Percentiles rank a stretch among this genome's conserved stretches.
These are phyloP conservation scores for Neonectria magnoliae DNA, from an alignment of 2,329 filamentous ascomycete genomes.

Conservation along the genomic window DNA sequence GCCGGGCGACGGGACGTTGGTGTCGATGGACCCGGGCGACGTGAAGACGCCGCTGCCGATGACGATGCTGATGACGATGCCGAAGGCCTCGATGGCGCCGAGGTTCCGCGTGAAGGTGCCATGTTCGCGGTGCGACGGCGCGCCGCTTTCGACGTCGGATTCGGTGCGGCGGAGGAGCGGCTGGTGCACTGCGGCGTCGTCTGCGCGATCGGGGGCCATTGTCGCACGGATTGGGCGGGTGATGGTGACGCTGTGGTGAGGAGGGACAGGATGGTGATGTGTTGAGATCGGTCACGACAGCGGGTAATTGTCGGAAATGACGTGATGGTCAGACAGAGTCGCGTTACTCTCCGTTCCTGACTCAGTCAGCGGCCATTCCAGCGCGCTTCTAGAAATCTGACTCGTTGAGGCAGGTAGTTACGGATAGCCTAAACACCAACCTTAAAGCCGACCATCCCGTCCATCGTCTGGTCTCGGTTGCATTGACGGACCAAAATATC, in stretches of 20 bases:
- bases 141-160: slow-evolving; percentile 1
- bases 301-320: slow-evolving; percentile 39
- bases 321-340: slow-evolving; percentile 6
- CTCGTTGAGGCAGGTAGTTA: neutral
- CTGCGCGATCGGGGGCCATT: slow-evolving; percentile 26
- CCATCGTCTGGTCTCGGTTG: neutral
- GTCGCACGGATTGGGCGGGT: neutral
- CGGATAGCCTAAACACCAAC: neutral
- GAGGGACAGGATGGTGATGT: neutral
- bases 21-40: slow-evolving; percentile 70
- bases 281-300: slow-evolving; percentile 14
- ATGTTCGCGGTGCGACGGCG: slow-evolving; percentile 11
- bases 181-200: slow-evolving; percentile 22
- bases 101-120: slow-evolving; percentile 55
- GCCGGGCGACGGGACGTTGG: slow-evolving; percentile 70
- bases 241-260: neutral
- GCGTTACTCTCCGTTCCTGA: neutral
- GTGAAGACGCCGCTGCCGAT: slow-evolving; percentile 74
- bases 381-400: slow-evolving; percentile 4
- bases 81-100: slow-evolving; percentile 62
- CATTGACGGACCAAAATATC: neutral
- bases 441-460: neutral
- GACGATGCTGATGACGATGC: slow-evolving; percentile 70
- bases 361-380: neutral
- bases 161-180: slow-evolving; percentile 31